Evolutionary conservation across 768 basidiomycete species (phyloP).

Genomic region (Punctularia strigosozonata): DNA sequence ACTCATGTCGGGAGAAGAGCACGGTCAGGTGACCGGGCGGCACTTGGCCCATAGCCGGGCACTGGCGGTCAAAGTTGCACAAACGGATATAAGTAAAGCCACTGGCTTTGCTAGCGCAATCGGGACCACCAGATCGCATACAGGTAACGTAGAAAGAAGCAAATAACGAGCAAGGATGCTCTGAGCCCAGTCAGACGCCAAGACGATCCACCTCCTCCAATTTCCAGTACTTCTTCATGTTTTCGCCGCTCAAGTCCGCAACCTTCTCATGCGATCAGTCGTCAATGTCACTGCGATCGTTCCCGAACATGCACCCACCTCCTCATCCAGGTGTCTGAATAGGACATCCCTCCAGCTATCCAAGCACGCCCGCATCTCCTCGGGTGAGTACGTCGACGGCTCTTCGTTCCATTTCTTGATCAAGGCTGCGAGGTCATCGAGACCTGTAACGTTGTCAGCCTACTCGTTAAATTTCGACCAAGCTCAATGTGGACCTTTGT

Average conservation of each 20-base stretch:
- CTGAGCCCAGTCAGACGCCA: conserved; percentile 10
- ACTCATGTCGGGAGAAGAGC: not conserved
- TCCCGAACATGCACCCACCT: conserved; percentile 19
- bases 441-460: no score
- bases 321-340: conserved; percentile 42
- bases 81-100: no score
- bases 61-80: no score
- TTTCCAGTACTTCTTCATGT: conserved; percentile 41
- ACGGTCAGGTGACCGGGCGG: not conserved
- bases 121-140: no score
- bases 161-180: no score
- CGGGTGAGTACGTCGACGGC: conserved; percentile 35
- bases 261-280: conserved; percentile 22
- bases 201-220: conserved; percentile 31
- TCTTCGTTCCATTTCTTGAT: conserved; percentile 30
- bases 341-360: conserved; percentile 37
- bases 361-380: conserved; percentile 35
- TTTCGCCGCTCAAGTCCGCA: conserved; percentile 34
- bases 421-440: conserved; percentile 29
- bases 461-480: no score
- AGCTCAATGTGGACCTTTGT: no score
- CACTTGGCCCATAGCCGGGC: no score
- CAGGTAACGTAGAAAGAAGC: no score
- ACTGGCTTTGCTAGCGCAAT: no score
- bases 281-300: not conserved